phyloP scores from a whole-genome alignment of 305 asterid genomes.

The Fraxinus platypoda region DNA sequence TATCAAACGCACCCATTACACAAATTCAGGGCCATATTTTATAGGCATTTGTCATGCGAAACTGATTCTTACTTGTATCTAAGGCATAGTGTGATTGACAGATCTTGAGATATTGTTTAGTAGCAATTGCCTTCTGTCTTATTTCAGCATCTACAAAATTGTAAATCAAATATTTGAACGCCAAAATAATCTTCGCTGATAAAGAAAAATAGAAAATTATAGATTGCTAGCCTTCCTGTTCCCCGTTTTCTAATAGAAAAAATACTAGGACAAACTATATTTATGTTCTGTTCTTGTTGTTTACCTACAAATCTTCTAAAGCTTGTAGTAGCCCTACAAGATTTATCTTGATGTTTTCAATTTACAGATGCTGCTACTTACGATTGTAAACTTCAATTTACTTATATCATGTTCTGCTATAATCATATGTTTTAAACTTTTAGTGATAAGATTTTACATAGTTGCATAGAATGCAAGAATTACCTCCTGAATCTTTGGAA shows the following conservation, averaged over 20 bases:
- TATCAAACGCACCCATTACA: not conserved
- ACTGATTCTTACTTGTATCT: not conserved
- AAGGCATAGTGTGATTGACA: not conserved
- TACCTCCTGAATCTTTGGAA: not conserved
- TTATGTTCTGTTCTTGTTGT: not conserved
- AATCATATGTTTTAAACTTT: not conserved
- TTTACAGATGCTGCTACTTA: not conserved
- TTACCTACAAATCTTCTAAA: not conserved
- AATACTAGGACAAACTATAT: not conserved
- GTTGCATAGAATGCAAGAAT: not conserved
- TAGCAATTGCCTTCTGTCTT: not conserved
- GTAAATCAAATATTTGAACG: not conserved
- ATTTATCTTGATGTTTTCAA: not conserved
- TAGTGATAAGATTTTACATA: not conserved
- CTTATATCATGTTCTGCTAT: not conserved
- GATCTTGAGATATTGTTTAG: not conserved
- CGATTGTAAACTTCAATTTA: not conserved
- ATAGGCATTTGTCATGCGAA: not conserved
- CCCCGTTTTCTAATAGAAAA: not conserved
- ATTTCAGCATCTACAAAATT: not conserved
- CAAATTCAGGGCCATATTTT: not conserved
- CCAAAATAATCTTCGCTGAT: not conserved
- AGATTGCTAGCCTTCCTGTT: not conserved
- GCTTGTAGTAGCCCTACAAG: not conserved
- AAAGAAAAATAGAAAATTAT: not conserved